Evolutionary conservation across 768 basidiomycete species (phyloP).

Genomic region (Pisolithus marmoratus): DNA sequence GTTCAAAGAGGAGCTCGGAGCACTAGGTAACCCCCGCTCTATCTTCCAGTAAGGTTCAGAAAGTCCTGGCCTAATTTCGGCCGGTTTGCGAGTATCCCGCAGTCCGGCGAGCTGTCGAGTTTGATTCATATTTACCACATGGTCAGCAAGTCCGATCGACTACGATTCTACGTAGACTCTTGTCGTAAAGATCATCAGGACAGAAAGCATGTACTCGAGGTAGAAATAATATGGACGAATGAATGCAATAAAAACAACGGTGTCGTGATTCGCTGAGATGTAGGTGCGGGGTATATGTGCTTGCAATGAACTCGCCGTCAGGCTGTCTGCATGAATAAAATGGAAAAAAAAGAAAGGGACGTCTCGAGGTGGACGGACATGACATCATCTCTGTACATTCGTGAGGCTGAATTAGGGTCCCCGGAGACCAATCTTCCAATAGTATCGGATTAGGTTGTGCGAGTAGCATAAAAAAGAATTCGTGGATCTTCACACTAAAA

Average conservation of each 20-base stretch:
- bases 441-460: constrained; percentile 15
- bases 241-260: constrained; percentile 9
- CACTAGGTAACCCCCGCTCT: too few species aligned
- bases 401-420: constrained; percentile 24
- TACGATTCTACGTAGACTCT: neutral
- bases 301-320: constrained; percentile 14
- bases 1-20: too few species aligned
- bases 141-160: neutral
- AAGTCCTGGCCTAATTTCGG: too few species aligned
- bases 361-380: constrained; percentile 16
- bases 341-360: neutral
- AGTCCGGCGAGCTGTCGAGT: neutral
- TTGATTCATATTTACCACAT: neutral
- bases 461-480: constrained; percentile 19
- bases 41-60: too few species aligned
- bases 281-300: neutral
- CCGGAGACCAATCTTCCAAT: constrained; percentile 14
- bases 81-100: too few species aligned
- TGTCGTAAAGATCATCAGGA: constrained; percentile 1
- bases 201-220: constrained; percentile 6
- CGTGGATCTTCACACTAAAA: constrained; percentile 22
- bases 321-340: neutral
- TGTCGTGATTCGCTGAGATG: neutral
- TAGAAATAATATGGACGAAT: constrained; percentile 18
- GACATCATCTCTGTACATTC: constrained; percentile 23